These are phyloP conservation scores for Syzygium oleosum DNA, from an alignment of 345 rosid species.

Conservation along the genomic window DNA sequence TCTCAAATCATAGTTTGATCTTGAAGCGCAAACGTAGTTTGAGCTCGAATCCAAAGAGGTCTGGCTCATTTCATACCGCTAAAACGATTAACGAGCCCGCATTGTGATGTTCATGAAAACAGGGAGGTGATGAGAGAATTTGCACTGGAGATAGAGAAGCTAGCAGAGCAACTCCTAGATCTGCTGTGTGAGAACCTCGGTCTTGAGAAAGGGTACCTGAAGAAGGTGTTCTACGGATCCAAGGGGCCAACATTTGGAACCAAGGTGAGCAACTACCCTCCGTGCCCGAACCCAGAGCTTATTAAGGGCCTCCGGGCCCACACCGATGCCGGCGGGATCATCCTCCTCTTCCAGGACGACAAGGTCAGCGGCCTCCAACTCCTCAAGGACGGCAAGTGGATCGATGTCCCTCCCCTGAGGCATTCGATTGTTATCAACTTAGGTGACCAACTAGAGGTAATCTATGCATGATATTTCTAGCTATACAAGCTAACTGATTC, in stretches of 20 bases:
- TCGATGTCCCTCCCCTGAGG: conserved; percentile 84
- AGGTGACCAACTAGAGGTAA: conserved; percentile 91
- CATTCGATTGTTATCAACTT: conserved; percentile 88
- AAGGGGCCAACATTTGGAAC: conserved; percentile 79
- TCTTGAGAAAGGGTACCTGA: conserved; percentile 70
- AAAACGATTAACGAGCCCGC: background rate
- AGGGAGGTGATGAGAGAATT: conserved; percentile 79
- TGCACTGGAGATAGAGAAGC: conserved; percentile 51
- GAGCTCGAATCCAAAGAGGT: background rate
- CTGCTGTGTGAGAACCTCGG: conserved; percentile 83
- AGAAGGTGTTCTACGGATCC: conserved; percentile 52
- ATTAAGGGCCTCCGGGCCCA: conserved; percentile 89
- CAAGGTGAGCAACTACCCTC: conserved; percentile 91
- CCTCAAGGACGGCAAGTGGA: conserved; percentile 76
- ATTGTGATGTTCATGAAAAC: conserved; percentile 26
- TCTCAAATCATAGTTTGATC: background rate
- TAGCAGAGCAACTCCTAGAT: conserved; percentile 78
- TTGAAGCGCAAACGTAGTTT: background rate
- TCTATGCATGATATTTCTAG: background rate
- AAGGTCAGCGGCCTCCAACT: conserved; percentile 92
- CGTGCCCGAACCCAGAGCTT: conserved; percentile 78
- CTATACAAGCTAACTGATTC: background rate
- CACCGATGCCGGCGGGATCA: conserved; percentile 94
- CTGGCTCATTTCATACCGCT: background rate
- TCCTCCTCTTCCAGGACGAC: conserved; percentile 79